Evolutionary conservation across 1,284 basidiomycete genomes (phyloP).

Genomic region (Hemileia vastatrix): DNA sequence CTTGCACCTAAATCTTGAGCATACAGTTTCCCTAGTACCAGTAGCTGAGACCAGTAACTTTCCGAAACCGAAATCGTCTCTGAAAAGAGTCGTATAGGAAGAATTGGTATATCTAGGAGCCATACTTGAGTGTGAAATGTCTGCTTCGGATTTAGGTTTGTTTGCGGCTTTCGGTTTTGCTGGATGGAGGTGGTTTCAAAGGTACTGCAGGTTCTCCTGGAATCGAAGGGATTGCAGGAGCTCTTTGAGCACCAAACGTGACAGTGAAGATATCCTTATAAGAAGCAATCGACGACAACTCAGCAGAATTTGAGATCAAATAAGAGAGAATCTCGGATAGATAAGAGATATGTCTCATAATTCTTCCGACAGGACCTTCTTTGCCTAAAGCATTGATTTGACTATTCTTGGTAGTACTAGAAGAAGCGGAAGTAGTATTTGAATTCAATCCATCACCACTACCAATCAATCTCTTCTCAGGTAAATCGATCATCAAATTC

Average conservation of each 20-base stretch:
- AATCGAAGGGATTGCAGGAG: neutral
- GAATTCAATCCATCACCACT: neutral
- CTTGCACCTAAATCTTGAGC: slow-evolving; percentile 33
- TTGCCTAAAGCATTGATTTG: neutral
- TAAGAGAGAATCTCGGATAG: neutral
- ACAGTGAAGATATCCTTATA: neutral
- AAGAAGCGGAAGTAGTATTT: neutral
- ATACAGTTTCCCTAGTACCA: slow-evolving; percentile 38
- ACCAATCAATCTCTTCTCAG: slow-evolving; percentile 29
- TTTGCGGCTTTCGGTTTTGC: neutral
- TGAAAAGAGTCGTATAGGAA: no score
- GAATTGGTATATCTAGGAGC: no score
- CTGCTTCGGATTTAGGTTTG: slow-evolving; percentile 4
- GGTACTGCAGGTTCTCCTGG: neutral
- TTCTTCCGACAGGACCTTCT: neutral
- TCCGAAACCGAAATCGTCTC: slow-evolving; percentile 39
- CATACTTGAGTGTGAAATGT: no score
- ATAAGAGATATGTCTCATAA: neutral
- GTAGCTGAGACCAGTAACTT: slow-evolving; percentile 37
- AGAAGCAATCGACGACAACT: neutral
- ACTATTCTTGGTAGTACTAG: neutral
- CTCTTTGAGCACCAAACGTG: neutral
- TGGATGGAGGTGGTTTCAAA: neutral
- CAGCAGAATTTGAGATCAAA: neutral
- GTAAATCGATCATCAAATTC: slow-evolving; percentile 32